Evolutionary conservation across 306 rosid genomes (phyloP), one percentile per base, ranked within the genome.

Genomic region (Begonia peltatifolia): DNA sequence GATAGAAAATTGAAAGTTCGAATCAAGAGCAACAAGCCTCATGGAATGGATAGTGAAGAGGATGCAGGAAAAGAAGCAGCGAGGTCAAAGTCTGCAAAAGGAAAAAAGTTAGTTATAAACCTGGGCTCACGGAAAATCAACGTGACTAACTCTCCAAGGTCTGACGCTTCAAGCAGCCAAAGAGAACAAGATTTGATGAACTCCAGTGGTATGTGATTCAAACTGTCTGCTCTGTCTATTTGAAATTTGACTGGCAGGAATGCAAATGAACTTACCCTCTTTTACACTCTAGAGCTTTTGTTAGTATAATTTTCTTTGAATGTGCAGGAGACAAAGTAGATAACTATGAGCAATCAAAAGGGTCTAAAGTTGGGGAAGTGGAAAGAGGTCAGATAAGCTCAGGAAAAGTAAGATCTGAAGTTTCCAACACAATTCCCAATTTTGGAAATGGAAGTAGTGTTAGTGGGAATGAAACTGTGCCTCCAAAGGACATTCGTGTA

Each of bases 81-180:
- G 60, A 80, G 74, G 64, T 67, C 80, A 63, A 83, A 73, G 61
- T 65, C 76, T 48, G 79, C 73, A 46, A 92, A 81, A 67, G 94
- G 94, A 64, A 83, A 86, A 76, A 92, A 92, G 77, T 60, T 92
- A 51, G 99, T 92, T 12, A 92, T 92, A 52, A 92, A 86, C 63
- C 66, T 92, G 41, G 99, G 96, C 25, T 69, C 96, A 25, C 76
- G 94, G 15, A 92, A 92, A 70, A 83, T 92, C 66, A 92, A 86
- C 25, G 75, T 81, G 53, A 74, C 94, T 53, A 83, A 75, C 51
- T 87, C 96, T 58, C 96, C 94, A 1, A 71, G 73, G 57, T 87
- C 93, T 53, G 99, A 90, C 70, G 73, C 87, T 69, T 84, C 94
- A 65, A 74, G 94, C 60, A 75, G 76, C 75, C 96, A 79, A 73